Base-by-base conservation (phyloP, 2,329 filamentous ascomycete genomes). In the Trichophyton simii region DNA sequence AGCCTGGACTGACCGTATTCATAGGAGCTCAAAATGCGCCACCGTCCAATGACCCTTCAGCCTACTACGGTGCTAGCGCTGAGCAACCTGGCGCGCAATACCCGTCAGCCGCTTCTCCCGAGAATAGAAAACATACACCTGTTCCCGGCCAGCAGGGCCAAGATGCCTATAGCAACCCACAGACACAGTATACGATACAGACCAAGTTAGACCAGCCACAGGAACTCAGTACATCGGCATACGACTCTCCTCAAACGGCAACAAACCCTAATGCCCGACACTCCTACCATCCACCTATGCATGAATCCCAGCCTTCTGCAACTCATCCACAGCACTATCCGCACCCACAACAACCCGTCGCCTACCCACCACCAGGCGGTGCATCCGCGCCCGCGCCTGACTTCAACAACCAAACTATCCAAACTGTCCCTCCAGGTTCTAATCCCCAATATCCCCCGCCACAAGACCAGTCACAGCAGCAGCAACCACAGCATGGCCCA, bases 151-250 rank as follows among this genome's bases (percentile, higher is more conserved):
- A 74, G 59, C 79, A 80, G 63, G 75, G 78, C 62, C 81, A 82
- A 63, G 73, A 76, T 60, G 50, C 80, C 72, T 71, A 78, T 73
- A 36, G 42, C 8, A 55, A 52, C 18, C 44, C 72, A 69, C 59
- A 63, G 72, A 72, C 65, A 73, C 72, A 76, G 61, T 83, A 82
- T 61, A 83, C 82, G 15, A 85, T 84, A 2, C 82, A 85, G 68
- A 87, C 84, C 71, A 87, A 83, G 9, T 87, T 87, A 67, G 84
- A 85, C 31, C 83, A 84, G 65, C 84, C 88, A 0, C 88, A 91
- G 73, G 88, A 92, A 74, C 78, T 92, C 55, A 86, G 87, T 28
- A 90, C 88, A 0, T 88, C 87, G 0, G 83, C 83, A 8, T 91
- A 91, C 69, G 87, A 91, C 72, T 88, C 87, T 2, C 88, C 87